Evolutionary conservation across 805 yeast species (phyloP).

Genomic region (Ogataea corticis): DNA sequence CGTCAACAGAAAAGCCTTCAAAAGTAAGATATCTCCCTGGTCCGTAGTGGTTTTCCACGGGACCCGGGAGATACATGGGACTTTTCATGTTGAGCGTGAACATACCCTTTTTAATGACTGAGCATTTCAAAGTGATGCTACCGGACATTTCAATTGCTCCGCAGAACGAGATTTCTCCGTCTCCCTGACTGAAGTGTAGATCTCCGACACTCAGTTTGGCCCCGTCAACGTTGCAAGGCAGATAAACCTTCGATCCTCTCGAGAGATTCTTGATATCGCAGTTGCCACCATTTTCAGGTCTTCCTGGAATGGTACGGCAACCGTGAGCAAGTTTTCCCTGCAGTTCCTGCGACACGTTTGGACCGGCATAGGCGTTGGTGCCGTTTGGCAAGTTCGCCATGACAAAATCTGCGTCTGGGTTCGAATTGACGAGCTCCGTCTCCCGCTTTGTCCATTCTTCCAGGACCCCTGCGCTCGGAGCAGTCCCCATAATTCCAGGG

Average conservation of each 20-base stretch:
- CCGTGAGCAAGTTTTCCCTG: slow-evolving; percentile 39
- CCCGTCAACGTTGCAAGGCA: slow-evolving; percentile 49
- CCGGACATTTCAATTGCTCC: slow-evolving; percentile 59
- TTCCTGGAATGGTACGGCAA: slow-evolving; percentile 54
- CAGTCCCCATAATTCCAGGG: slow-evolving; percentile 53
- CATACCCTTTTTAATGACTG: slow-evolving; percentile 45
- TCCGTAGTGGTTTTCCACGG: slow-evolving; percentile 49
- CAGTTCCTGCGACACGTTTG: slow-evolving; percentile 33
- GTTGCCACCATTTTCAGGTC: slow-evolving; percentile 56
- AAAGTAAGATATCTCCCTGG: slow-evolving; percentile 51
- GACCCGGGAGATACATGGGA: slow-evolving; percentile 51
- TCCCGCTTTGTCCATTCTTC: slow-evolving; percentile 49
- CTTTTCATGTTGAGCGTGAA: slow-evolving; percentile 40
- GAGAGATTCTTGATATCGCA: slow-evolving; percentile 53
- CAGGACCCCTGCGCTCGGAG: slow-evolving; percentile 46
- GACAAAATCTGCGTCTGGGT: slow-evolving; percentile 34
- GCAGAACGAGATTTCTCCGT: slow-evolving; percentile 54
- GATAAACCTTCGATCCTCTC: slow-evolving; percentile 48
- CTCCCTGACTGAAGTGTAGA: slow-evolving; percentile 53
- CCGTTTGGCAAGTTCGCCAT: slow-evolving; percentile 44
- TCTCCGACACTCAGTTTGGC: slow-evolving; percentile 51
- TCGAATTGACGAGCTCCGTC: slow-evolving; percentile 35
- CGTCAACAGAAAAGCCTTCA: slow-evolving; percentile 55
- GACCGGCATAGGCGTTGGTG: slow-evolving; percentile 42
- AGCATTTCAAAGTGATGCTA: slow-evolving; percentile 42